phyloP scores from a whole-genome alignment of 139 green algal genomes.

The Chlorella sorokiniana region DNA sequence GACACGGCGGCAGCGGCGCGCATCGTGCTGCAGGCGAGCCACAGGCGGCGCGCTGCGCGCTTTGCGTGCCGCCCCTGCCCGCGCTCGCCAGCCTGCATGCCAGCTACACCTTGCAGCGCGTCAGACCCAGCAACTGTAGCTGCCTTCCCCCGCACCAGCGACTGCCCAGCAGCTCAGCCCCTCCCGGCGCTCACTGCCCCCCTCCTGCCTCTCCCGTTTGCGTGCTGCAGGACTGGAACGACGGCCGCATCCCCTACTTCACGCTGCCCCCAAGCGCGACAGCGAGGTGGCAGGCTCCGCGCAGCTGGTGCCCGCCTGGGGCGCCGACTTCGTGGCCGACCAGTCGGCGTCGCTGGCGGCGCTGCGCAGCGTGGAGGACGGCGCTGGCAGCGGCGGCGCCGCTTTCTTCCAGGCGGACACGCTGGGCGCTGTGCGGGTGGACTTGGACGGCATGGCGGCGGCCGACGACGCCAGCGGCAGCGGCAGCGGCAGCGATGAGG shows the following conservation, averaged over 20 bases:
- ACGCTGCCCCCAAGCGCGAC: slow-evolving; percentile 70
- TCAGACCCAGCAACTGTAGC: no score
- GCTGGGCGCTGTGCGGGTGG: slow-evolving; percentile 42
- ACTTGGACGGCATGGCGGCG: slow-evolving; percentile 50
- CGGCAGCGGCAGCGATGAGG: slow-evolving; percentile 19
- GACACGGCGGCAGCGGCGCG: slow-evolving; percentile 53
- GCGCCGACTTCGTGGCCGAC: slow-evolving; percentile 75
- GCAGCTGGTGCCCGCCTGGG: slow-evolving; percentile 73
- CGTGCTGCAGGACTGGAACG: slow-evolving; percentile 88
- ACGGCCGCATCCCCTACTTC: slow-evolving; percentile 91
- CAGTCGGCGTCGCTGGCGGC: slow-evolving; percentile 71
- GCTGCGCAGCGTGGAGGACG: slow-evolving; percentile 60
- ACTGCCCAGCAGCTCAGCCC: no score
- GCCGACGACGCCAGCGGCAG: not conserved
- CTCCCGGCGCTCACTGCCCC: not conserved
- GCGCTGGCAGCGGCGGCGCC: not conserved
- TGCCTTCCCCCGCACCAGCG: no score
- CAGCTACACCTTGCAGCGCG: no score
- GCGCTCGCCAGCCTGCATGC: no score
- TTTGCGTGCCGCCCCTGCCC: no score
- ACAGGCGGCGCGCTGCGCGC: not conserved
- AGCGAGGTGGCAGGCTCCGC: slow-evolving; percentile 58
- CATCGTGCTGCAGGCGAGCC: slow-evolving; percentile 70
- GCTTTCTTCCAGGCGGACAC: slow-evolving; percentile 67
- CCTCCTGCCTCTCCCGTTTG: no score